phyloP scores from a whole-genome alignment of 371 early-diverging fungal genomes.

The Parasitella parasitica region DNA sequence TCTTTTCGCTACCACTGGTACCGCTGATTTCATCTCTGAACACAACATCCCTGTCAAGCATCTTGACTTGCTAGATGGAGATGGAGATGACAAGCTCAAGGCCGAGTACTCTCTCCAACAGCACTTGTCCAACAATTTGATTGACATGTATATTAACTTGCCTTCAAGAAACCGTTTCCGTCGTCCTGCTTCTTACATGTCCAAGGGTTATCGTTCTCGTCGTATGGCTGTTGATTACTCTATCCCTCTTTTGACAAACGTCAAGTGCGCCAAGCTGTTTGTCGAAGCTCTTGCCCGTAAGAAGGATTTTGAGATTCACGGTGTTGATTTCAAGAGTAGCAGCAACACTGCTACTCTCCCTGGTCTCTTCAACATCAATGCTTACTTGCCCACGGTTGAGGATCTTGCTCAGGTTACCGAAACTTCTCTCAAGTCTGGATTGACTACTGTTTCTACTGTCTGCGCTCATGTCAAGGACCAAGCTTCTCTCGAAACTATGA shows the following conservation, averaged over 20 bases:
- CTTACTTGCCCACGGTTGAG: slow-evolving; percentile 52
- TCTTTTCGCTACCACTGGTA: slow-evolving; percentile 93
- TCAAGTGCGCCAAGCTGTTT: slow-evolving; percentile 97
- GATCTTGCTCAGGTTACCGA: slow-evolving; percentile 67
- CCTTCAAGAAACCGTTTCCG: slow-evolving; percentile 95
- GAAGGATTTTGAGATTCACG: slow-evolving; percentile 70
- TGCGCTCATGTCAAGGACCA: slow-evolving; percentile 57
- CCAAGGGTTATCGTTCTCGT: slow-evolving; percentile 91
- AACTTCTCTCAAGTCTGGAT: slow-evolving; percentile 82
- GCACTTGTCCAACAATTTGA: slow-evolving; percentile 93
- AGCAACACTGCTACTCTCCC: slow-evolving; percentile 82
- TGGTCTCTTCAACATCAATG: slow-evolving; percentile 83
- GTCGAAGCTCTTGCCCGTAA: slow-evolving; percentile 89
- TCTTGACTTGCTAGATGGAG: slow-evolving; percentile 73
- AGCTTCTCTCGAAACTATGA: slow-evolving; percentile 53
- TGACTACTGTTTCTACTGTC: slow-evolving; percentile 73
- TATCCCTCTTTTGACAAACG: slow-evolving; percentile 94
- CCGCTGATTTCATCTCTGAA: slow-evolving; percentile 93
- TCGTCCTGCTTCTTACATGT: slow-evolving; percentile 94
- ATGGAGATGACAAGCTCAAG: slow-evolving; percentile 59
- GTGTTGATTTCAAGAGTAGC: slow-evolving; percentile 88
- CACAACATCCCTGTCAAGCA: slow-evolving; percentile 90
- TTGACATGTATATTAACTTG: slow-evolving; percentile 97
- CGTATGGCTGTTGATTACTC: slow-evolving; percentile 97
- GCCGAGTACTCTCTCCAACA: slow-evolving; percentile 91